Evolutionary conservation across 169 alveolate genomes (phyloP).

Genomic region (Cyclospora cayetanensis): DNA sequence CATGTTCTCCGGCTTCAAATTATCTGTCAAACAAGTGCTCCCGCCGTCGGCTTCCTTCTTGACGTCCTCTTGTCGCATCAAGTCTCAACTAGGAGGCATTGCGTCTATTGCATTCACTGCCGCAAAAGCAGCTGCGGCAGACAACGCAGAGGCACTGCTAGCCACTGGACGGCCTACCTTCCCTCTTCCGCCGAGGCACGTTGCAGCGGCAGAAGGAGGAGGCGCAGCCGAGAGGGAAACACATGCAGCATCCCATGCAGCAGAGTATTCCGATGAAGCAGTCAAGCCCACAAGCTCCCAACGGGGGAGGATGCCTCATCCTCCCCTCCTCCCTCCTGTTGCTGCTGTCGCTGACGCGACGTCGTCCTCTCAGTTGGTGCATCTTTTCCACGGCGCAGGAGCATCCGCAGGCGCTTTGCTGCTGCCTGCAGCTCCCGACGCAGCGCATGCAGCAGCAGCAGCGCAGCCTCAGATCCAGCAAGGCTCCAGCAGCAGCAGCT

Average conservation of each 20-base stretch:
- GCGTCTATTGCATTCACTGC: background rate
- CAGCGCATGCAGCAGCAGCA: background rate
- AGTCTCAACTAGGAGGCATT: background rate
- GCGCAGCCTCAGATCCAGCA: too few relatives aligned
- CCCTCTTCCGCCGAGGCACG: too few relatives aligned
- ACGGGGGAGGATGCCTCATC: background rate
- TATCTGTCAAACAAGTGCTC: background rate
- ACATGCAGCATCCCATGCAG: conserved; percentile 11
- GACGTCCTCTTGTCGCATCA: background rate
- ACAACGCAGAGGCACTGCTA: too few relatives aligned
- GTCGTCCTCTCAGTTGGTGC: background rate
- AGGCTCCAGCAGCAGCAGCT: conserved; percentile 11
- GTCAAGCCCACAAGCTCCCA: background rate
- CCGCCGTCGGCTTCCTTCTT: conserved; percentile 20
- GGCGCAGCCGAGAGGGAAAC: background rate
- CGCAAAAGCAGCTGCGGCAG: background rate
- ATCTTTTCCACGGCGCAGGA: background rate
- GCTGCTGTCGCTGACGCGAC: background rate
- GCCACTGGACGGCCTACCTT: too few relatives aligned
- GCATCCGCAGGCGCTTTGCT: conserved; percentile 6
- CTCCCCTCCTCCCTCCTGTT: background rate
- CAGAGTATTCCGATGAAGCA: background rate
- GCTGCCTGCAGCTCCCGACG: background rate
- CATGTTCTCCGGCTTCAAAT: conserved; percentile 14
- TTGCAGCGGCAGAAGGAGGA: background rate